Percentiles rank a stretch among this genome's conserved stretches.
Evolutionary conservation across 306 rosid genomes (phyloP).

Genomic region (Vigna nakashimae): DNA sequence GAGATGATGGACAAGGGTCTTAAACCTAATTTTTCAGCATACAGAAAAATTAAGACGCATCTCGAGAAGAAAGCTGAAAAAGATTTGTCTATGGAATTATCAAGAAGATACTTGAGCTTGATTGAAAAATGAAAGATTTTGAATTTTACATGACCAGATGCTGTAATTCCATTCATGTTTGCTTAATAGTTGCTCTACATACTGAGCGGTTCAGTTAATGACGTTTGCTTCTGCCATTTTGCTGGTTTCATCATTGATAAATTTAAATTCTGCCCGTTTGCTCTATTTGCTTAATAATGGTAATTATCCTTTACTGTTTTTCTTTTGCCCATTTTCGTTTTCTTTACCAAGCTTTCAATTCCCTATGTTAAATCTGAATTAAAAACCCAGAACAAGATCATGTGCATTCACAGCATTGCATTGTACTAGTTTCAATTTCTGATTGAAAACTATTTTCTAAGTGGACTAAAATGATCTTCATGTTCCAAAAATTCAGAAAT

Average conservation of each 20-base stretch:
- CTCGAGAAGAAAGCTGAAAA: constrained; percentile 52
- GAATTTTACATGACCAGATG: constrained; percentile 14
- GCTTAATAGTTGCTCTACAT: background rate
- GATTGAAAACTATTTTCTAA: too few species aligned
- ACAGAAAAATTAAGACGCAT: constrained; percentile 44
- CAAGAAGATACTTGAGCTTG: constrained; percentile 49
- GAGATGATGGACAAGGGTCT: constrained; percentile 80
- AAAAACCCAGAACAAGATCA: too few species aligned
- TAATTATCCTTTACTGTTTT: too few species aligned
- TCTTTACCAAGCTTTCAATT: too few species aligned
- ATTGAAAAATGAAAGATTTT: constrained; percentile 37
- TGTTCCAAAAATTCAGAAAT: too few species aligned
- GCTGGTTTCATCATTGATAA: background rate
- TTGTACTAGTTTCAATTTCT: too few species aligned
- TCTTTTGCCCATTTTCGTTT: too few species aligned
- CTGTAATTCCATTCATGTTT: background rate
- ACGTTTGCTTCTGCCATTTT: constrained; percentile 21
- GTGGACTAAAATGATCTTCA: too few species aligned
- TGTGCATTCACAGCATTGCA: too few species aligned
- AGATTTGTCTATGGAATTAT: constrained; percentile 62
- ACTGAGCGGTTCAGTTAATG: background rate
- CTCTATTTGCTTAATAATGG: too few species aligned
- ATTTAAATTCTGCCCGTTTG: too few species aligned
- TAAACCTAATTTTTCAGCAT: constrained; percentile 63
- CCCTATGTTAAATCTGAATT: too few species aligned